Percentiles rank a stretch among this genome's conserved stretches.
Evolutionary conservation across 1,139 yeast genomes (phyloP).

Genomic region (Arxiozyma bovina): DNA sequence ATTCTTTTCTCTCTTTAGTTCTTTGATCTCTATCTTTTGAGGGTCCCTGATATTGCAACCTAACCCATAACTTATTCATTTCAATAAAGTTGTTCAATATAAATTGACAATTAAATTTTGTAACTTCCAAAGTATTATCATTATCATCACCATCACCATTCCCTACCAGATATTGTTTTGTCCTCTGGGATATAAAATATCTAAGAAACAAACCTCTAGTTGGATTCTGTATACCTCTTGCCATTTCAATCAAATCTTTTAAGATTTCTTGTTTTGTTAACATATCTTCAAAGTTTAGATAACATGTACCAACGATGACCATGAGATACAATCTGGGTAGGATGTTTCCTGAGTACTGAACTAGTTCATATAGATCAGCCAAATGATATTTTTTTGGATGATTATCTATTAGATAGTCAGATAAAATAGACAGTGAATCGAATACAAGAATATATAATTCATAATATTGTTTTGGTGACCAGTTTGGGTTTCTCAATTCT

Average conservation of each 20-base stretch:
- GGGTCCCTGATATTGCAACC: constrained; percentile 93
- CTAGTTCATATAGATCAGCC: constrained; percentile 87
- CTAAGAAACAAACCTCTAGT: constrained; percentile 81
- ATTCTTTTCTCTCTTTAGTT: constrained; percentile 71
- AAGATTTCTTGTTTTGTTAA: constrained; percentile 74
- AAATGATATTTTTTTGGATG: constrained; percentile 64
- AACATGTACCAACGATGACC: constrained; percentile 92
- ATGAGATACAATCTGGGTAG: constrained; percentile 85
- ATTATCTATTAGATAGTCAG: constrained; percentile 54
- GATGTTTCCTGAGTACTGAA: constrained; percentile 90
- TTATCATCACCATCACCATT: no score
- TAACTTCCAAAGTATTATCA: constrained; percentile 3
- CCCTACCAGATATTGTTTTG: constrained; percentile 49
- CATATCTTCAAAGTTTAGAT: constrained; percentile 58
- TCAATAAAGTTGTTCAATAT: constrained; percentile 82
- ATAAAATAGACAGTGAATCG: constrained; percentile 69
- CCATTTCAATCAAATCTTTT: constrained; percentile 97
- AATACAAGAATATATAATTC: constrained; percentile 80
- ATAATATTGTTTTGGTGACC: constrained; percentile 88
- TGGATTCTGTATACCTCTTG: constrained; percentile 96
- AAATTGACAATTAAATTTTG: constrained; percentile 51
- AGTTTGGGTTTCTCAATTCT: constrained; percentile 66
- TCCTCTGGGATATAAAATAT: constrained; percentile 78
- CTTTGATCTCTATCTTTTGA: constrained; percentile 72
- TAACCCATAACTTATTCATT: constrained; percentile 96